A percentile compares a stretch with the other conserved stretches of the same genome.
Evolutionary conservation across 169 alveolate species (phyloP).

Genomic region (Plasmodium vivax): DNA sequence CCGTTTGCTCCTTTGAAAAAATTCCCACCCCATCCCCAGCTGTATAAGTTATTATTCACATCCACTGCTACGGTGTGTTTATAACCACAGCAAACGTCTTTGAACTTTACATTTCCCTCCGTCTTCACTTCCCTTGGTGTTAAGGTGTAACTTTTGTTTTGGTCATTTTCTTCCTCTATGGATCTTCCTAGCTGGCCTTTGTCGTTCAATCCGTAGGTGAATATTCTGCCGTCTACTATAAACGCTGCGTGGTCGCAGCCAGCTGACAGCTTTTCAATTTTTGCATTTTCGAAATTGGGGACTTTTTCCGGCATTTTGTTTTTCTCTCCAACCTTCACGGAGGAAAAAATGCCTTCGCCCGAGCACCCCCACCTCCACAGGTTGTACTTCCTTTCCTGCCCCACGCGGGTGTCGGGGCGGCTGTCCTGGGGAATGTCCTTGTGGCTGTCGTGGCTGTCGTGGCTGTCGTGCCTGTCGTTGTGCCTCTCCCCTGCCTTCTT

Average conservation of each 20-base stretch:
- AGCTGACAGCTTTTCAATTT: conserved; percentile 53
- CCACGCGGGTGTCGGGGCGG: background rate
- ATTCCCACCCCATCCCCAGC: conserved; percentile 88
- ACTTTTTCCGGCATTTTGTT: conserved; percentile 38
- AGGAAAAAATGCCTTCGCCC: conserved; percentile 62
- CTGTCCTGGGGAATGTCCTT: too few relatives aligned
- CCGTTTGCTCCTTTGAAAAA: conserved; percentile 66
- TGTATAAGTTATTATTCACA: conserved; percentile 75
- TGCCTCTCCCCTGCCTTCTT: conserved; percentile 12
- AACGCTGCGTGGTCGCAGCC: conserved; percentile 67
- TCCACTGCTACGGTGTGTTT: conserved; percentile 83
- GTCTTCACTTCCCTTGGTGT: conserved; percentile 75
- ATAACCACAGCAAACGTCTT: conserved; percentile 79
- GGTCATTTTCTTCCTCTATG: conserved; percentile 12
- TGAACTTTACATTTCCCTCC: conserved; percentile 56
- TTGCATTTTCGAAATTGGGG: conserved; percentile 42
- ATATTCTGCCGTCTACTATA: conserved; percentile 55
- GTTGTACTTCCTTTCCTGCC: conserved; percentile 16
- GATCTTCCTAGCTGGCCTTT: conserved; percentile 61
- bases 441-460: background rate
- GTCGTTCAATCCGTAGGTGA: conserved; percentile 64
- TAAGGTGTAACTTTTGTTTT: conserved; percentile 11
- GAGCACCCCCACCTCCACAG: conserved; percentile 74
- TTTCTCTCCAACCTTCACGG: conserved; percentile 59
- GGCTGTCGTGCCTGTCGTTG: background rate